Evolutionary conservation across 2,329 filamentous ascomycete species (phyloP), one percentile per base, ranked within the genome.

Genomic region (Lasiodiplodia hormozganensis): DNA sequence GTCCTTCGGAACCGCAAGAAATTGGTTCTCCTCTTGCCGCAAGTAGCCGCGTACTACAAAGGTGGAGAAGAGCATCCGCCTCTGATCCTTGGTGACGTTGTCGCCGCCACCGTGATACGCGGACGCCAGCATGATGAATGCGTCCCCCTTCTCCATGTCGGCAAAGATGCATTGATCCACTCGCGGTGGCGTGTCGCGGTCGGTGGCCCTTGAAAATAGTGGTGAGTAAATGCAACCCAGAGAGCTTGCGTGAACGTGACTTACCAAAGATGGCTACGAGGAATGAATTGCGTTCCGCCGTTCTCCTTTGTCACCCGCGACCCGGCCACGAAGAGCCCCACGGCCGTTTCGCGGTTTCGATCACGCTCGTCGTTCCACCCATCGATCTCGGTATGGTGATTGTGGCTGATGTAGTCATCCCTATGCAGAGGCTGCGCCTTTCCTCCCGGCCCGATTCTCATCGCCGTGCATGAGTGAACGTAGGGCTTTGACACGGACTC

Each of bases 21-120:
- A 81, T 68, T 81, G 78, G 54, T 81, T 82, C 71, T 82, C 80
- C 69, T 82, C 79, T 65, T 68, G 66, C 10, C 66, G 47, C 14
- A 68, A 49, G 18, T 43, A 68, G 18, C 66, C 66, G 18, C 66
- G 38, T 11, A 52, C 36, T 10, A 49, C 52, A 43, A 68, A 68
- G 34, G 53, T 60, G 14, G 53, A 52, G 16, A 68, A 68, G 21
- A 68, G 31, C 4, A 68, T 47, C 14, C 66, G 66, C 49, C 47
- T 52, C n/a, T 68, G 57, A 21, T 68, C 66, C n/a, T 64, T 68
- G n/a, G 66, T 68, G 7, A 16, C 36, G 11, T 68, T 68, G 14
- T 62, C 53, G 6, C 68, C 52, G 6, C 70, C 70, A 23, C 70
- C 70, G 34, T 72, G 70, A 28, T 52, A 72, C 14, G 65, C 68